Percentiles rank a stretch among this genome's conserved stretches.
These are phyloP conservation scores for Haplosporangium gracile DNA, from an alignment of 192 early-diverging fungal genomes.

Conservation along the genomic window DNA sequence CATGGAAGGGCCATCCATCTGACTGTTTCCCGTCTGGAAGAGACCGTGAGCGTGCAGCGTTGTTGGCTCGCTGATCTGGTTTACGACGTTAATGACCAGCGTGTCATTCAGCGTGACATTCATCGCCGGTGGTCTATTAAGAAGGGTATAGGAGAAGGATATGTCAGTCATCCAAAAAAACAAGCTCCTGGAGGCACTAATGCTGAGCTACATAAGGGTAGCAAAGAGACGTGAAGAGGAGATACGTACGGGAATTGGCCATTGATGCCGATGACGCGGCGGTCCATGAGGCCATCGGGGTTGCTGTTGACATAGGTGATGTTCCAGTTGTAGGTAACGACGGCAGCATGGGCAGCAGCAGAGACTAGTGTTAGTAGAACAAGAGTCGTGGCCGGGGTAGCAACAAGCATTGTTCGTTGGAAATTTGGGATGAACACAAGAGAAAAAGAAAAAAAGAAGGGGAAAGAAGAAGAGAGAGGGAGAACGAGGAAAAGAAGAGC, in stretches of 20 bases:
- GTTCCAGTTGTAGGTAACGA: slow-evolving; percentile 74
- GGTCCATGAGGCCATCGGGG: slow-evolving; percentile 71
- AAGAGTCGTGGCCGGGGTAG: neutral
- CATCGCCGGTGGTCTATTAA: slow-evolving; percentile 39
- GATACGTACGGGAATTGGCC: slow-evolving; percentile 68
- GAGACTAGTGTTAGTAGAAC: slow-evolving; percentile 16
- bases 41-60: slow-evolving; percentile 75
- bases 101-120: slow-evolving; percentile 47
- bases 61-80: slow-evolving; percentile 63
- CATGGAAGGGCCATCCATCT: slow-evolving; percentile 70
- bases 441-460: neutral
- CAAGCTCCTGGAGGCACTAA: neutral
- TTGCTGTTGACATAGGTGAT: slow-evolving; percentile 70
- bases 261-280: slow-evolving; percentile 73
- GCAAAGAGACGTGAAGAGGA: slow-evolving; percentile 25
- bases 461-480: too few relatives aligned
- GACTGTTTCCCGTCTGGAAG: slow-evolving; percentile 69
- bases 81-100: slow-evolving; percentile 41
- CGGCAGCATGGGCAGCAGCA: slow-evolving; percentile 53
- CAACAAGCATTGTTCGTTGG: neutral
- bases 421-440: neutral
- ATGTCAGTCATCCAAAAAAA: neutral
- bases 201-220: neutral
- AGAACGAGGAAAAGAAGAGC: too few relatives aligned
- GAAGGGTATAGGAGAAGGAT: slow-evolving; percentile 7